phyloP scores from a whole-genome alignment of 2,329 filamentous ascomycete species.

The Xylariaceae sp. region DNA sequence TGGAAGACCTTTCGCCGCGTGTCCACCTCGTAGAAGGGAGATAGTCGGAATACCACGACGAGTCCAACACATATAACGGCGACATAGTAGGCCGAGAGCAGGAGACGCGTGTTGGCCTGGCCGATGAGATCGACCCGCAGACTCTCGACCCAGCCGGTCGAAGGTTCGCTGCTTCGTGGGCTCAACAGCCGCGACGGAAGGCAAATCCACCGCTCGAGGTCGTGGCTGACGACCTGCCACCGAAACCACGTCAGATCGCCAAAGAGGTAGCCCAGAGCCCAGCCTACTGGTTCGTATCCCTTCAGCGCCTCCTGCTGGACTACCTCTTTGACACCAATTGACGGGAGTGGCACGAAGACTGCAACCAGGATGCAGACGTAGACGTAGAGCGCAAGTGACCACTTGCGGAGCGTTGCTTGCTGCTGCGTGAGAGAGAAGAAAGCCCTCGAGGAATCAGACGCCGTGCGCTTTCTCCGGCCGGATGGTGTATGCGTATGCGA shows the following conservation, averaged over 20 bases:
- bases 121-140: slow-evolving; percentile 60
- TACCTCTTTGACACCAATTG: slow-evolving; percentile 59
- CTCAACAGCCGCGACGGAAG: slow-evolving; percentile 42
- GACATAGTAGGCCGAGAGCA: slow-evolving; percentile 68
- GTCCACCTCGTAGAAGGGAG: slow-evolving; percentile 79
- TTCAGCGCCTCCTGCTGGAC: slow-evolving; percentile 60
- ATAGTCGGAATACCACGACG: slow-evolving; percentile 65
- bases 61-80: slow-evolving; percentile 64
- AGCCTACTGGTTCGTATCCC: slow-evolving; percentile 76
- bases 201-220: slow-evolving; percentile 67
- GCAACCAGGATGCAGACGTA: slow-evolving; percentile 61
- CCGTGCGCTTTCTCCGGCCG: slow-evolving; percentile 57
- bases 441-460: slow-evolving; percentile 57
- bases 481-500: slow-evolving; percentile 49
- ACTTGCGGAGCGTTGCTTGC: slow-evolving; percentile 71
- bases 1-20: slow-evolving; percentile 96
- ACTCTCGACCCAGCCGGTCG: slow-evolving; percentile 55
- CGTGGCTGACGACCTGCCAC: slow-evolving; percentile 59
- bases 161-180: slow-evolving; percentile 30
- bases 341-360: slow-evolving; percentile 45
- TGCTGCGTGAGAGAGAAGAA: slow-evolving; percentile 74
- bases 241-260: slow-evolving; percentile 69
- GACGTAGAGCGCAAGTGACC: slow-evolving; percentile 73
- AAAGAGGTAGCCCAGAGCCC: slow-evolving; percentile 84
- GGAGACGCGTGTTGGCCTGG: slow-evolving; percentile 71